phyloP scores from a whole-genome alignment of 768 basidiomycete genomes.

The Rhodotorula toruloides region DNA sequence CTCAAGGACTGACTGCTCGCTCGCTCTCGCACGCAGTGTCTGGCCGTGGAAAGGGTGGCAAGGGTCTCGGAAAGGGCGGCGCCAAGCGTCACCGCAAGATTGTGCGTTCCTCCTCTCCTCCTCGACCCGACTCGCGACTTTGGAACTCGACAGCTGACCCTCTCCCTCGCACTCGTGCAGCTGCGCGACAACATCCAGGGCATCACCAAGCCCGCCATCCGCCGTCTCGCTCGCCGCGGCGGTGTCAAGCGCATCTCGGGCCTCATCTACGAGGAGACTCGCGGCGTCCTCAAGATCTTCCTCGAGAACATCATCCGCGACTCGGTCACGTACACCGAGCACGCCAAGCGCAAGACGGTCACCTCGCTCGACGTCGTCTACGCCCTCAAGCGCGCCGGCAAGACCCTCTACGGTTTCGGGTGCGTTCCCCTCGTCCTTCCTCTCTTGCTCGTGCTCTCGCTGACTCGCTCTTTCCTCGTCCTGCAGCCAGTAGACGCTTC shows the following conservation, averaged over 20 bases:
- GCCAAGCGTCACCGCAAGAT: slow-evolving; percentile 53
- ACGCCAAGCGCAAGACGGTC: slow-evolving; percentile 84
- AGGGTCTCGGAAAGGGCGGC: slow-evolving; percentile 52
- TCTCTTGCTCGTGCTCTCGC: too few species aligned
- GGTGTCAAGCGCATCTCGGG: slow-evolving; percentile 56
- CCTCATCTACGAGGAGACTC: slow-evolving; percentile 54
- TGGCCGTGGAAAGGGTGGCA: slow-evolving; percentile 50
- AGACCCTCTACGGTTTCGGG: slow-evolving; percentile 63
- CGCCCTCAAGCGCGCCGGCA: slow-evolving; percentile 52
- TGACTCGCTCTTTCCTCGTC: too few species aligned
- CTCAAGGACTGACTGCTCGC: too few species aligned
- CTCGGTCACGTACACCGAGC: slow-evolving; percentile 97
- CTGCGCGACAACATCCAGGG: slow-evolving; percentile 51
- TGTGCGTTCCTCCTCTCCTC: slow-evolving; percentile 42
- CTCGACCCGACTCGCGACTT: too few species aligned
- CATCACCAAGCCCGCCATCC: slow-evolving; percentile 56
- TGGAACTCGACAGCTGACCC: not conserved
- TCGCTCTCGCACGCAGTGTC: too few species aligned
- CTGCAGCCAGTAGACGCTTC: too few species aligned
- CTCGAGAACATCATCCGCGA: slow-evolving; percentile 73
- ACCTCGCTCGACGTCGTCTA: slow-evolving; percentile 80
- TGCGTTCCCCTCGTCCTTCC: too few species aligned
- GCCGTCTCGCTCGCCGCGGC: slow-evolving; percentile 55
- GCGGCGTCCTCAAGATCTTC: slow-evolving; percentile 54
- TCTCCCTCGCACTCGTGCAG: slow-evolving; percentile 9